These are phyloP conservation scores for Penstemon davidsonii DNA, from an alignment of 257 asterid genomes.

Conservation along the genomic window DNA sequence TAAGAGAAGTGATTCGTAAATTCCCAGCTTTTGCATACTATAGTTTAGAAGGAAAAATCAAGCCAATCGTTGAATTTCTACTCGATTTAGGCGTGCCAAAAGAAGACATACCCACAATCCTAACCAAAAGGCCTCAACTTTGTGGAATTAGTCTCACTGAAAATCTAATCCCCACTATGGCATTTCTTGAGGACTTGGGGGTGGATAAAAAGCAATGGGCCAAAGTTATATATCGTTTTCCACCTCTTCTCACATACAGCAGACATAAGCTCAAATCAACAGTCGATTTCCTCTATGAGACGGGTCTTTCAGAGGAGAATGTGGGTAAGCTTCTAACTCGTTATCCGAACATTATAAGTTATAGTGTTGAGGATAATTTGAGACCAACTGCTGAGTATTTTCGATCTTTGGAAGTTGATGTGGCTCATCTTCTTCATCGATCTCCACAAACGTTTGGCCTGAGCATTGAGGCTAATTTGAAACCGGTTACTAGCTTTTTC, in stretches of 20 bases:
- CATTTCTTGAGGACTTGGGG: conserved; percentile 79
- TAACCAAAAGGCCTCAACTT: conserved; percentile 89
- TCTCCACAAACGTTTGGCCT: conserved; percentile 93
- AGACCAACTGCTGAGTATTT: conserved; percentile 83
- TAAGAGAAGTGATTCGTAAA: conserved; percentile 68
- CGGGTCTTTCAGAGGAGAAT: conserved; percentile 77
- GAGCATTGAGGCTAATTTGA: conserved; percentile 76
- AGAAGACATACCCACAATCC: conserved; percentile 67
- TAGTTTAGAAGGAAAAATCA: conserved; percentile 89
- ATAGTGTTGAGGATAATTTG: conserved; percentile 82
- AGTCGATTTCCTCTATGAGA: conserved; percentile 79
- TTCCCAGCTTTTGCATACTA: conserved; percentile 93
- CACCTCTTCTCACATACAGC: conserved; percentile 94
- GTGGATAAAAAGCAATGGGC: conserved; percentile 90
- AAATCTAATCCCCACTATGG: conserved; percentile 89
- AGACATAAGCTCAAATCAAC: conserved; percentile 62
- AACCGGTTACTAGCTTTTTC: conserved; percentile 81
- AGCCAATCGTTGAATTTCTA: conserved; percentile 85
- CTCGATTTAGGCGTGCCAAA: conserved; percentile 75
- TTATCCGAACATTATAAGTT: conserved; percentile 81
- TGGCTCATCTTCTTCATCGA: conserved; percentile 62
- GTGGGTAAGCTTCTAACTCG: conserved; percentile 85
- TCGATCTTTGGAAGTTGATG: conserved; percentile 66
- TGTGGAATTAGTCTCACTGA: conserved; percentile 92
- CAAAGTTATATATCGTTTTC: conserved; percentile 82